Evolutionary conservation across 192 early-diverging fungal genomes (phyloP), one percentile per base, ranked within the genome.

Genomic region (Coemansia sp.): DNA sequence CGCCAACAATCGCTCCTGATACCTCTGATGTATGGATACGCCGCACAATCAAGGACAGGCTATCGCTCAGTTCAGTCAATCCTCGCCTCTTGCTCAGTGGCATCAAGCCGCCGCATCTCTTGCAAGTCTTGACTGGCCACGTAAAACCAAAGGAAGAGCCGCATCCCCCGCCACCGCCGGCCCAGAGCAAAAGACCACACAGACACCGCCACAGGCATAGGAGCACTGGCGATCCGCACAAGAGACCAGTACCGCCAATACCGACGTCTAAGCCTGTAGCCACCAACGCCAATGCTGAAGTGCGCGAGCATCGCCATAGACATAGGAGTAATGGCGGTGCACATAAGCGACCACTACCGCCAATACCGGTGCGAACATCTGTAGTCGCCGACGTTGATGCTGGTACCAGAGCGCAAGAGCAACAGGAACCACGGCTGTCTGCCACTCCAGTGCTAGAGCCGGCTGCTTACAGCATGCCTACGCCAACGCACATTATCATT

Each of bases 61-160:
- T 41, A 3, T 71, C 69, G 53, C 46, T 59, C 12, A 39, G 51
- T 15, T 50, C 75, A 11, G 36, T 56, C 17, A 48, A 62, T 2
- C 59, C 69, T 4, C 64, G 51, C 39, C 15, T 67, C 24, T 20
- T 74, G 12, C 29, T 68, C 24, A 62, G 61, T 13, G 65, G 66
- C 48, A 46, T 63, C 20, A 61, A 70, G 31, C 39, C 62, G 9
- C 69, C 77, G 22, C 69, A 64, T 41, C 61, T 80, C 38, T 24
- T 71, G 17, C 36, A 62, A 13, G 20, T 50, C 3, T 40, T 80
- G 27, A 62, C 46, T 12, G 42, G 53, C n/a, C 27, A 62, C 17
- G 29, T n/a, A 9, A 58, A 63, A 42, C 24, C 59, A 15, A 63
- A 61, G 27, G 53, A 31, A 31, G 53, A 55, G 11, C 53, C 53